Base-by-base conservation (phyloP, 2,329 filamentous ascomycete genomes). In the Endoconidiophora laricicola region DNA sequence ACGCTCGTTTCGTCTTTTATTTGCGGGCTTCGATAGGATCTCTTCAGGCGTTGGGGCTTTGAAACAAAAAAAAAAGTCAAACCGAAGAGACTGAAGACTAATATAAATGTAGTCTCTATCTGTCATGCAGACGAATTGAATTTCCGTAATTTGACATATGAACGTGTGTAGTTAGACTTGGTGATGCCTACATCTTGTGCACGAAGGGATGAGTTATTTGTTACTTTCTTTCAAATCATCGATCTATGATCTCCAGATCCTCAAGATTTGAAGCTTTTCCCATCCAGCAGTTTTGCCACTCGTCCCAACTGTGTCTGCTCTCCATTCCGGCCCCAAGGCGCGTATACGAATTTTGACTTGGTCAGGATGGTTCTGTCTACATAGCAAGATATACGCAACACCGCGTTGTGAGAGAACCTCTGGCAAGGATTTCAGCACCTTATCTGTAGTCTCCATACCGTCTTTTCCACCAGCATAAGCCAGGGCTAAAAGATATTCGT, bases 391-490 rank as follows among this genome's bases (percentile, higher is more conserved):
- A 63, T 96, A 98, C 0, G 88, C 88, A 42, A 90, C 84, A 0
- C 91, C 91, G 33, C 79, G 68, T 0, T 62, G 60, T 1, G 71
- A 70, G 58, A 98, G 62, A 2, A 84, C 66, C 0, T 62, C 61
- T 0, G 84, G 81, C 56, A 98, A 65, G 33, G 74, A 70, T 7
- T 75, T 74, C 38, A 98, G 68, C 56, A 98, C 67, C 39, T 85
- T 72, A 55, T 90, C 76, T 43, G 90, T 98, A 23, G 82, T 86
- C 67, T 94, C 86, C 90, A 98, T 98, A 4, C 91, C 91, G 62
- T 95, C 83, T 26, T 68, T 66, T 0, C 91, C 91, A 23, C 91
- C 91, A 0, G 87, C 90, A 62, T 94, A 96, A 3, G 87, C 86
- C 44, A 96, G 69, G 38, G 83, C 79, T 22, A 96, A 73, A 49